phyloP scores from a whole-genome alignment of 2,329 filamentous ascomycete species.

The Gremmenia infestans region DNA sequence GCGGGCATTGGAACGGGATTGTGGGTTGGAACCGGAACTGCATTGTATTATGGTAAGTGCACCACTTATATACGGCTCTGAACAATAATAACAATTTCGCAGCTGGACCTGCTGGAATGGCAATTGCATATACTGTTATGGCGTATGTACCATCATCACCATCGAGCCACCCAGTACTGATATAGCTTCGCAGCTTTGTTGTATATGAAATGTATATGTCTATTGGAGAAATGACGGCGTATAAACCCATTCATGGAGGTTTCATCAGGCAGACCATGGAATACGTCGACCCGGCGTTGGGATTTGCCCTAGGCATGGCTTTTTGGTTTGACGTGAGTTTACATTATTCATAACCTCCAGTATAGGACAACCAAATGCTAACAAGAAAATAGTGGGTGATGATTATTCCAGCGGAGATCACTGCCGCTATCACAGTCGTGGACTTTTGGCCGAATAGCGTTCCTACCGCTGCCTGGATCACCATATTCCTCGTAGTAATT shows the following conservation, averaged over 20 bases:
- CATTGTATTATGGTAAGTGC: conserved; percentile 16
- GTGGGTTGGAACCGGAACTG: conserved; percentile 35
- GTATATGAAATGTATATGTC: conserved; percentile 47
- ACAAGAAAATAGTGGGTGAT: conserved; percentile 35
- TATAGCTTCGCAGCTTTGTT: neutral
- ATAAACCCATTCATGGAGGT: conserved; percentile 55
- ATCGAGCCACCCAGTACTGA: neutral
- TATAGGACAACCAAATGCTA: no score
- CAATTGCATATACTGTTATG: conserved; percentile 7
- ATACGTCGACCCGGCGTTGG: conserved; percentile 53
- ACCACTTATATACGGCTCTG: neutral
- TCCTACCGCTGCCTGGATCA: conserved; percentile 48
- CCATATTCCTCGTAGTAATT: conserved; percentile 43
- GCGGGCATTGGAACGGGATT: conserved; percentile 34
- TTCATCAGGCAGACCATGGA: conserved; percentile 56
- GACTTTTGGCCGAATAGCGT: conserved; percentile 47
- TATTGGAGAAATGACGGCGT: conserved; percentile 52
- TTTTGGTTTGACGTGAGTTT: conserved; percentile 32
- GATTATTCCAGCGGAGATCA: conserved; percentile 47
- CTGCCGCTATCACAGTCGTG: conserved; percentile 50
- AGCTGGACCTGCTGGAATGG: conserved; percentile 7
- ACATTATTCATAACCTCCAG: no score
- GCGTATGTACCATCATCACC: conserved; percentile 1
- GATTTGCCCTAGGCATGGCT: conserved; percentile 48
- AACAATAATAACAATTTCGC: neutral